These are phyloP conservation scores for Talaromyces stipitatus DNA, from an alignment of 495 filamentous ascomycete genomes.

Conservation along the genomic window DNA sequence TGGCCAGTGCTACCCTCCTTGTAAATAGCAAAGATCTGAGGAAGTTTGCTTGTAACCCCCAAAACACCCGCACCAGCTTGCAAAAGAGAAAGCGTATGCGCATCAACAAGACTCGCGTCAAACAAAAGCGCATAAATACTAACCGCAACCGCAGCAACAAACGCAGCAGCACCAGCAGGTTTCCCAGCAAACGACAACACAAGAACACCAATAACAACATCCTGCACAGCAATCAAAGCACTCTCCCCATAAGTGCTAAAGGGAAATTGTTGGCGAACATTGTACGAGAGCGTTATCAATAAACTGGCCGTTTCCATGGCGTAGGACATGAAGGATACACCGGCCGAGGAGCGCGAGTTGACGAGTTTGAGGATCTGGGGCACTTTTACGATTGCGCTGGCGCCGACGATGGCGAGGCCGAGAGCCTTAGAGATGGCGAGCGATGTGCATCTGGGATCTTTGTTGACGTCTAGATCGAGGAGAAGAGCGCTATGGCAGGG, in stretches of 20 bases:
- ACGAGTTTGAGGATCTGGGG: conserved; percentile 92
- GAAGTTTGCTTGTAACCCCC: conserved; percentile 79
- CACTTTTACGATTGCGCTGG: conserved; percentile 85
- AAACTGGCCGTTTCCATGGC: conserved; percentile 80
- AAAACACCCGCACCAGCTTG: conserved; percentile 81
- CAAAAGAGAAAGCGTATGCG: conserved; percentile 60
- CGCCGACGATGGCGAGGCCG: conserved; percentile 84
- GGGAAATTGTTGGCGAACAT: conserved; percentile 79
- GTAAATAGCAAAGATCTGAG: conserved; percentile 83
- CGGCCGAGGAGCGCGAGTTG: conserved; percentile 65
- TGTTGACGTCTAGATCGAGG: conserved; percentile 66
- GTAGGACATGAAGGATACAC: conserved; percentile 84
- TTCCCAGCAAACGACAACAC: conserved; percentile 73
- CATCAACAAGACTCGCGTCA: conserved; percentile 55
- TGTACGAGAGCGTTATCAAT: conserved; percentile 83
- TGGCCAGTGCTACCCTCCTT: conserved; percentile 83
- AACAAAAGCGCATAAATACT: conserved; percentile 61
- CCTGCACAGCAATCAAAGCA: conserved; percentile 82
- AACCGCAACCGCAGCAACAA: conserved; percentile 66
- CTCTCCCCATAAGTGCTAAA: conserved; percentile 96
- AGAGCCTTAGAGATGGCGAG: conserved; percentile 86
- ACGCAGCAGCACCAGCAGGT: conserved; percentile 53
- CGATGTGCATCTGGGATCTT: conserved; percentile 66
- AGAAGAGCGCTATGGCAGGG: conserved; percentile 77
- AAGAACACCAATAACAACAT: conserved; percentile 76